Base-by-base conservation (phyloP, 2,329 filamentous ascomycete genomes). In the Botrytis porri region DNA sequence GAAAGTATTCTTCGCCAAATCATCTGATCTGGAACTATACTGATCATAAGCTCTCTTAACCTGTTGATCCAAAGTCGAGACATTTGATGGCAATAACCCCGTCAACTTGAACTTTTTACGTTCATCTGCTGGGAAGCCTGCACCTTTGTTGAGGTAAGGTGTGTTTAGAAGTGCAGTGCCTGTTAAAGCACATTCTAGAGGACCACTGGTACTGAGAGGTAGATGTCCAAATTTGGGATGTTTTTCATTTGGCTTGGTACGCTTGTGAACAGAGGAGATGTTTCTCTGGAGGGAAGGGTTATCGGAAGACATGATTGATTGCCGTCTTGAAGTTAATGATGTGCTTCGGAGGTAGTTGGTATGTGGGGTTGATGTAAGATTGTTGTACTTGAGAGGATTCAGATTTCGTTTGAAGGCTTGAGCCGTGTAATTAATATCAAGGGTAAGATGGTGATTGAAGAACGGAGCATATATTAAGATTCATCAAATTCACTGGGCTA, bases 1-100 rank as follows among this genome's bases (percentile, higher is more conserved):
- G 80, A 97, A 97, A 0, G 93, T 95, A 78, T 97, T 97, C 84
- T 96, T 97, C 57, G 91, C 90, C 54, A 97, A 82, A 75, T 91
- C 87, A 80, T 91, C 88, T 0, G 82, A 80, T 4, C 88, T 85
- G 3, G 85, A 88, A 32, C 83, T 84, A 82, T 95, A 97, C 80
- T 97, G 94, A 77, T 93, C 83, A 80, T 97, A 97, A 1, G 94
- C 94, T 37, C 94, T 88, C 73, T 88, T 83, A 67, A 89, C 88
- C 80, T 97, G 94, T 78, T 93, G 89, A 7, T 95, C 91, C 8
- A 97, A 86, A 0, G 89, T 92, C 79, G 95, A 92, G 10, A 93
- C 84, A 78, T 90, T 87, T 14, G 88, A 85, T 0, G 94, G 94
- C 0, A 97, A 84, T 10, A 97, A 83, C 6, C 93, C 92, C 29